Evolutionary conservation across 2,329 filamentous ascomycete species (phyloP).

Genomic region (Plenodomus lindquistii): DNA sequence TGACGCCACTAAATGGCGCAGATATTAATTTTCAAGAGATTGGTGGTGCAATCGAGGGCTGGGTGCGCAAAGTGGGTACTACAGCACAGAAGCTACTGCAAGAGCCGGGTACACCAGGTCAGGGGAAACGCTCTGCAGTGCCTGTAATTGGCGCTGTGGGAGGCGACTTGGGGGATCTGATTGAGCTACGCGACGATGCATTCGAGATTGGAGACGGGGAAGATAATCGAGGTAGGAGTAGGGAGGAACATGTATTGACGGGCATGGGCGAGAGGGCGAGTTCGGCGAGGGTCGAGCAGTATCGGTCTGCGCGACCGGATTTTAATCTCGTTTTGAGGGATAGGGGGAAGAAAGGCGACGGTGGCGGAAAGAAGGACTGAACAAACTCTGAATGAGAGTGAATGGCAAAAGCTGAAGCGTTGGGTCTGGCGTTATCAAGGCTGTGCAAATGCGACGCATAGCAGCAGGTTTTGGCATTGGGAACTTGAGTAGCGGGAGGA

Average conservation of each 20-base stretch:
- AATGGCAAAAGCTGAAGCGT: not conserved
- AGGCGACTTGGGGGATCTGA: constrained; percentile 64
- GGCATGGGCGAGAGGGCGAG: constrained; percentile 21
- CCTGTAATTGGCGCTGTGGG: constrained; percentile 47
- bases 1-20: constrained; percentile 33
- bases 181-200: constrained; percentile 68
- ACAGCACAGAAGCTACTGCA: constrained; percentile 54
- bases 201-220: constrained; percentile 48
- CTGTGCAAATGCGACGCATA: constrained; percentile 6
- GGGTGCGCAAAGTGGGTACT: constrained; percentile 80
- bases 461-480: constrained; percentile 1
- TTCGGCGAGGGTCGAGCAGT: constrained; percentile 23
- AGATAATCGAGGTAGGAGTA: constrained; percentile 30
- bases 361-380: constrained; percentile 37
- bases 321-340: constrained; percentile 36
- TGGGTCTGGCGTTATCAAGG: constrained; percentile 8
- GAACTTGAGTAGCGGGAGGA: not conserved
- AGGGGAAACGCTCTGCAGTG: constrained; percentile 34
- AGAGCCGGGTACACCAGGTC: constrained; percentile 36
- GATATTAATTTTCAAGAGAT: constrained; percentile 72
- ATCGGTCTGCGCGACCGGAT: constrained; percentile 37
- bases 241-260: constrained; percentile 14
- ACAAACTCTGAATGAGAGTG: constrained; percentile 1
- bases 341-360: constrained; percentile 26
- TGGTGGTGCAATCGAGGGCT: constrained; percentile 84